A percentile compares a stretch with the other conserved stretches of the same genome.
Evolutionary conservation across 192 early-diverging fungal species (phyloP).

Genomic region (Backusella sp.): DNA sequence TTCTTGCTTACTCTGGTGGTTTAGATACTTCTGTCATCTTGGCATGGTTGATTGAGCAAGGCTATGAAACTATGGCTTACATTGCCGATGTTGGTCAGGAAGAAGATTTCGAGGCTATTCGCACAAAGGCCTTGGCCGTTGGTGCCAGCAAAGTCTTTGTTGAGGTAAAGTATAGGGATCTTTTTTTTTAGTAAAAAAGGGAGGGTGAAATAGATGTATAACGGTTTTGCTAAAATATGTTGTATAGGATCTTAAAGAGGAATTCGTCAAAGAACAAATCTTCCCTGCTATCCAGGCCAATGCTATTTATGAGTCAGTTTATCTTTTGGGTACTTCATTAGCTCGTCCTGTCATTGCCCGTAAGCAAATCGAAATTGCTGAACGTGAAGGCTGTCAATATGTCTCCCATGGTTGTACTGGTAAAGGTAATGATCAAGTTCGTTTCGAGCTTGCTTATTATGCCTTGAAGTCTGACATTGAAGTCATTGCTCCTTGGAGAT

Average conservation of each 20-base stretch:
- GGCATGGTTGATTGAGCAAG: slow-evolving; percentile 96
- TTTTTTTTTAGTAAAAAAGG: background rate
- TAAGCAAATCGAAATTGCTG: slow-evolving; percentile 88
- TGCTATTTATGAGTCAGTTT: slow-evolving; percentile 93
- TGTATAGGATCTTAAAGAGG: slow-evolving; percentile 81
- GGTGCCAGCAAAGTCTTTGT: slow-evolving; percentile 95
- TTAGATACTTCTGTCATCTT: slow-evolving; percentile 99
- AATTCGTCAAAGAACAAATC: slow-evolving; percentile 92
- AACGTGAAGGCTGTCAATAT: slow-evolving; percentile 88
- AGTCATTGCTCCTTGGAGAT: slow-evolving; percentile 97
- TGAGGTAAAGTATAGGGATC: slow-evolving; percentile 55
- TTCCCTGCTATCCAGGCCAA: slow-evolving; percentile 94
- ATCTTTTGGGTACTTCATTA: slow-evolving; percentile 97
- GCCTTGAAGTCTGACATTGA: slow-evolving; percentile 91
- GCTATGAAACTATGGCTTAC: slow-evolving; percentile 96
- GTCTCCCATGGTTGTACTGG: slow-evolving; percentile 99
- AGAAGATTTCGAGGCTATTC: slow-evolving; percentile 96
- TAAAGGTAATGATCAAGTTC: slow-evolving; percentile 99
- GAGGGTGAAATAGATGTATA: background rate
- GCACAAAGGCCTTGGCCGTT: slow-evolving; percentile 86
- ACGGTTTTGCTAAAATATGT: background rate
- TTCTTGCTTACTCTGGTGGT: slow-evolving; percentile 96
- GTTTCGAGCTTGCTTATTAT: slow-evolving; percentile 98
- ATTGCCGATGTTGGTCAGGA: slow-evolving; percentile 99
- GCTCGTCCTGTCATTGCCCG: slow-evolving; percentile 96